Evolutionary conservation across 257 asterid genomes (phyloP).

Genomic region (Leptodermis oblonga): DNA sequence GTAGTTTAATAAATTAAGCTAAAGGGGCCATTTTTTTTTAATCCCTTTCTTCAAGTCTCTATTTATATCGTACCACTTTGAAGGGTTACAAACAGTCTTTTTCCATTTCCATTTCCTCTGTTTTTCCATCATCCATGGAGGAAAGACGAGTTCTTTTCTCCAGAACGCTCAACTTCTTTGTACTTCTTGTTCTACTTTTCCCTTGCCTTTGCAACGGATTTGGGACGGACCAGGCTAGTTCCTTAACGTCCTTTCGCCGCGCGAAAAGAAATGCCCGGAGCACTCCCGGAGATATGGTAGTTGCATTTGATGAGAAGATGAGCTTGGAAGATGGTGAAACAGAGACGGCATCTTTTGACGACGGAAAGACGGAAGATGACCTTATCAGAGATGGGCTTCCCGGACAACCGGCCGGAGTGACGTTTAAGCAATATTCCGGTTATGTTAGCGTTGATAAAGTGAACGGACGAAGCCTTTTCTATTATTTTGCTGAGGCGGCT

Average conservation of each 20-base stretch:
- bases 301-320: background rate
- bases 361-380: constrained; percentile 36
- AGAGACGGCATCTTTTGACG: constrained; percentile 5
- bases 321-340: constrained; percentile 2
- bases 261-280: constrained; percentile 10
- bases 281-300: background rate
- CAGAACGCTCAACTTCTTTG: constrained; percentile 8
- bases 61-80: background rate
- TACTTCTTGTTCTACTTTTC: constrained; percentile 8
- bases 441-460: constrained; percentile 27
- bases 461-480: constrained; percentile 34
- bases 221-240: constrained; percentile 26
- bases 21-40: background rate
- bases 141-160: constrained; percentile 9
- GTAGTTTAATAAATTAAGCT: background rate
- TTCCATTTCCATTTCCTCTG: background rate
- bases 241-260: constrained; percentile 28
- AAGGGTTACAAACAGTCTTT: background rate
- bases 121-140: constrained; percentile 27
- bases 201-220: constrained; percentile 22
- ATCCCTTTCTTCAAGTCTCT: no score
- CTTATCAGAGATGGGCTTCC: constrained; percentile 35
- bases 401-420: constrained; percentile 30
- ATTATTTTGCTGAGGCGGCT: constrained; percentile 35
- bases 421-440: constrained; percentile 40